Evolutionary conservation across 129 eudicot genomes (phyloP).

Genomic region (Flaveria brownii): DNA sequence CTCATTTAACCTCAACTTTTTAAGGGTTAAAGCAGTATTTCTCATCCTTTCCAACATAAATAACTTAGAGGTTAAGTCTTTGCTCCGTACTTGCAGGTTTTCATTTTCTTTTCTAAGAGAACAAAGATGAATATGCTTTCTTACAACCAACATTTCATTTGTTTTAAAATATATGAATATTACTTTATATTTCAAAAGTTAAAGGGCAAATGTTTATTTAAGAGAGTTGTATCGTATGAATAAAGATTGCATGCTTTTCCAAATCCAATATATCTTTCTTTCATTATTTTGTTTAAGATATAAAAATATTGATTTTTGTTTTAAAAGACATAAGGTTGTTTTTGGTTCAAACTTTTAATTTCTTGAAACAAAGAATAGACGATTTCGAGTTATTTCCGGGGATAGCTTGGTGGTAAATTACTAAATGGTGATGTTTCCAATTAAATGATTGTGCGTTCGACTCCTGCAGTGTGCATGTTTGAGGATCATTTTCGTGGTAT

Average conservation of each 20-base stretch:
- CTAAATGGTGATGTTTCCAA: no score
- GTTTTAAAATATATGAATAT: background rate
- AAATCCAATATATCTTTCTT: background rate
- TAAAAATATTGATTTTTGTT: background rate
- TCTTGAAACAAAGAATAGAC: no score
- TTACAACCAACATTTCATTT: background rate
- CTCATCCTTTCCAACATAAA: background rate
- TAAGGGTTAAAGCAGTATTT: background rate
- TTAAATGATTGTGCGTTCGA: no score
- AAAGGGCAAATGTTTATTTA: background rate
- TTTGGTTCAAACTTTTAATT: no score
- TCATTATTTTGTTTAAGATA: background rate
- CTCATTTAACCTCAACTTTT: background rate
- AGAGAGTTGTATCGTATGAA: background rate
- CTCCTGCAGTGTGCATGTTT: no score
- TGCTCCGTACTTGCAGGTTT: background rate
- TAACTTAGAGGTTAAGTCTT: conserved; percentile 2
- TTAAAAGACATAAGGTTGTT: background rate
- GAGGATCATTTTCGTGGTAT: no score
- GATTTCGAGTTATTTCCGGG: no score
- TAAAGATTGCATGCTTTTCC: background rate
- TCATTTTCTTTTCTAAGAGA: background rate
- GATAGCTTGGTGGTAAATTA: no score
- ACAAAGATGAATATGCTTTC: background rate
- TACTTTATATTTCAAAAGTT: background rate